Percentiles rank a stretch among this genome's conserved stretches.
Evolutionary conservation across 2,329 filamentous ascomycete genomes (phyloP).

Genomic region (Diaporthe amygdali): DNA sequence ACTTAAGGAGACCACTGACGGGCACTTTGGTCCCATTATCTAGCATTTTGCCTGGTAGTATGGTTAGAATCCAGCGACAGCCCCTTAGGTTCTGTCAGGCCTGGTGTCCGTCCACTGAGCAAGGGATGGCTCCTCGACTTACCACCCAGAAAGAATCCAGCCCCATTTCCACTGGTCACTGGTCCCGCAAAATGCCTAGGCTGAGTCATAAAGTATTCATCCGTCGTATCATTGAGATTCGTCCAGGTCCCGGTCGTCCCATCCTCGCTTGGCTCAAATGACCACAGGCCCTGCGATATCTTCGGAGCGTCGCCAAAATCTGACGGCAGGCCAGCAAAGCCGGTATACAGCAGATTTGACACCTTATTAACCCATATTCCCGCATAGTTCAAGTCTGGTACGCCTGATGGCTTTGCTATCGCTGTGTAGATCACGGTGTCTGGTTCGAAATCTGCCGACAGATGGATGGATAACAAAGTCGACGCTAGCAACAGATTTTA

Average conservation of each 20-base stretch:
- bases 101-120: not conserved
- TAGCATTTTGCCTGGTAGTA: not conserved
- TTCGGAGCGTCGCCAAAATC: not conserved
- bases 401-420: constrained; percentile 11
- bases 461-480: not conserved
- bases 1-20: constrained; percentile 15
- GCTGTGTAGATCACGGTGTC: not conserved
- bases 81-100: not conserved
- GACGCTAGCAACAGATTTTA: not conserved
- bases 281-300: constrained; percentile 16
- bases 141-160: constrained; percentile 19
- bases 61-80: not conserved
- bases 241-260: constrained; percentile 16
- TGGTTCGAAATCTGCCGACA: constrained; percentile 6
- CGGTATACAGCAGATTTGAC: constrained; percentile 4
- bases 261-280: constrained; percentile 12
- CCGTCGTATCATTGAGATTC: constrained; percentile 12
- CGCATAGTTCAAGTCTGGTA: not conserved
- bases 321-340: constrained; percentile 7
- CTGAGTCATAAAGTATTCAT: not conserved
- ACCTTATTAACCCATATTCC: constrained; percentile 8
- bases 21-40: constrained; percentile 2
- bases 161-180: constrained; percentile 18
- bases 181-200: not conserved
- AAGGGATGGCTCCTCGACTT: not conserved